Evolutionary conservation across 139 green algal genomes (phyloP).

Genomic region (Chlorella sp.): DNA sequence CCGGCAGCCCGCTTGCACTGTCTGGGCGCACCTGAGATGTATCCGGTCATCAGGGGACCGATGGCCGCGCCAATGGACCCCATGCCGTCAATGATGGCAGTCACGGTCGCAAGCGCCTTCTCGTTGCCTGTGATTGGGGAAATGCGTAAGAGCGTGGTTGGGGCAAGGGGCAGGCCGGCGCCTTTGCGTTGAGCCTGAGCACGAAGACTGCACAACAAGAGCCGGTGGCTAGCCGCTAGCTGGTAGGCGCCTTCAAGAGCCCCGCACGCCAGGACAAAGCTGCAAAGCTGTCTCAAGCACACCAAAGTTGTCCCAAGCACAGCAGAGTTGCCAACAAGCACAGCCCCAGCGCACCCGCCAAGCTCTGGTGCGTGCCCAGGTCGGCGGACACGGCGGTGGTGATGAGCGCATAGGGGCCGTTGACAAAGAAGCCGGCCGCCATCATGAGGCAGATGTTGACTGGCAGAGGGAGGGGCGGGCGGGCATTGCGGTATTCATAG

Average conservation of each 20-base stretch:
- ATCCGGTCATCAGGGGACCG: constrained; percentile 90
- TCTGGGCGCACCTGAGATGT: constrained; percentile 58
- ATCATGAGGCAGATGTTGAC: constrained; percentile 90
- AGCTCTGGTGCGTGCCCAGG: constrained; percentile 88
- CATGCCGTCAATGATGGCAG: constrained; percentile 98
- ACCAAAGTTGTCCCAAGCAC: too few relatives aligned
- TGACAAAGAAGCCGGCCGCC: constrained; percentile 91
- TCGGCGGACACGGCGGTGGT: constrained; percentile 96
- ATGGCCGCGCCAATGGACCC: constrained; percentile 92
- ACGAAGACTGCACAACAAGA: too few relatives aligned
- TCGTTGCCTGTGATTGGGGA: constrained; percentile 67
- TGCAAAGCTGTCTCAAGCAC: too few relatives aligned
- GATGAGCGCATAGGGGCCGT: constrained; percentile 97
- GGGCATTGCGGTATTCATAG: background rate
- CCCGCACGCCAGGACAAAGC: too few relatives aligned
- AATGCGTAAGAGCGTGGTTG: too few relatives aligned
- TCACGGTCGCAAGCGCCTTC: constrained; percentile 94
- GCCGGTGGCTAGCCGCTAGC: too few relatives aligned
- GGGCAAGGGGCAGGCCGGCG: too few relatives aligned
- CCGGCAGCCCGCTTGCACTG: background rate
- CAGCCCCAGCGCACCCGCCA: constrained; percentile 39
- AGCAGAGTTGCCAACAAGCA: background rate
- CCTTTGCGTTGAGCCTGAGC: too few relatives aligned
- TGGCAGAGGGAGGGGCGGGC: background rate
- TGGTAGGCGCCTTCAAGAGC: too few relatives aligned